Evolutionary conservation across 2,329 filamentous ascomycete species (phyloP), one percentile per base, ranked within the genome.

Genomic region (Emydomyces testavorans): DNA sequence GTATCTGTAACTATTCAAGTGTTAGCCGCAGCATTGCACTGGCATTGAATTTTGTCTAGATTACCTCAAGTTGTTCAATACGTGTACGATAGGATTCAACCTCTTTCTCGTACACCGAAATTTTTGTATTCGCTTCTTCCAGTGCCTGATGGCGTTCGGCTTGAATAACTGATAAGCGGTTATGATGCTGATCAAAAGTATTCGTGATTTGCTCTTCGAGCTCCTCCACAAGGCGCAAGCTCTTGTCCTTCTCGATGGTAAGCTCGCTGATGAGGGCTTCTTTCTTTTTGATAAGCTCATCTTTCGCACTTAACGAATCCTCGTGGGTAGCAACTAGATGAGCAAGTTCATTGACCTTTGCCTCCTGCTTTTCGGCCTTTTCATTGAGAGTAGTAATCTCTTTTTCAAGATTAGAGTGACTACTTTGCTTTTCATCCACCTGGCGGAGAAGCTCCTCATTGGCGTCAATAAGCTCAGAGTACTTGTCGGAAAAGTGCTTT

Each of bases 161-260:
- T 60, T 88, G 82, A 41, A 90, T 73, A 40, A 84, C 82, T 45
- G 89, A 95, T 46, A 96, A 71, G 46, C 90, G 81, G 68, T 94
- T 94, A 64, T 95, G 86, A 51, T 90, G 88, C 63, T 94, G 85
- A 60, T 98, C 92, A 66, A 88, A 98, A 68, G 92, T 95, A 62
- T 77, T 86, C 61, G 90, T 89, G 46, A 98, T 79, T 65, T 98
- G 92, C 58, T 96, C 90, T 66, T 98, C 92, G 4, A 98, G 80
- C 67, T 98, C 90, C 63, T 96, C 87, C 6, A 98, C 86, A 10
- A 98, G 73, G 18, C 87, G 80, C 35, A 85, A 84, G 65, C 92
- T 93, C 75, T 94, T 95, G 71, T 87, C 82, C 72, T 93, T 94
- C 68, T 78, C 78, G 13, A 72, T 69, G 18, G 68, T 71, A 48